Evolutionary conservation across 768 basidiomycete genomes (phyloP), one percentile per base, ranked within the genome.

Genomic region (Mycena albidolilacea): DNA sequence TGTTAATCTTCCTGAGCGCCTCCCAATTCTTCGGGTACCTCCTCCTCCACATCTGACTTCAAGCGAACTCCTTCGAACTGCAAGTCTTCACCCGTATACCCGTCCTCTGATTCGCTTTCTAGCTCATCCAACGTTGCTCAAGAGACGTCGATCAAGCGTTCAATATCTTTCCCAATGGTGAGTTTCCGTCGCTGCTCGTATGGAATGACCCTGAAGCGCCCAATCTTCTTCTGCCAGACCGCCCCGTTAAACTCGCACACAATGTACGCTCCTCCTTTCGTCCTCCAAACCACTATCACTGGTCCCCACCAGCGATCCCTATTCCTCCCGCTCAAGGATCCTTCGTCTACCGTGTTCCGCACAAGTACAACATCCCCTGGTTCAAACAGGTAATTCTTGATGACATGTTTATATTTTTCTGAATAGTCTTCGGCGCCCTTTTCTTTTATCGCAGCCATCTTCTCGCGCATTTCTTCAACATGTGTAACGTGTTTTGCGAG

Each of bases 341-440:
- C 74, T 30, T 80, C 77, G 74, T 76, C 63, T 75, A 67, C 66
- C 0, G 61, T 64, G 23, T 72, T 82, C 2, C 75, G 23, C 0
- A 78, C 70, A 0, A 82, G 64, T 0, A 83, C 79, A 1, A 82
- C 67, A 5, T 75, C 75, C 64, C 80, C 80, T 2, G 62, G 62
- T 48, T 66, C 9, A 48, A 77, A 80, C 3, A 21, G 10, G 52
- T 73, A 58, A 43, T 73, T 35, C 1, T 62, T 64, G 76, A 78
- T 38, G 41, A 61, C 17, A 52, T 70, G 43, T 6, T 69, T 44
- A 66, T 61, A 76, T 15, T 72, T 73, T 9, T 72, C 54, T 19
- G 81, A 76, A 58, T 80, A 82, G n/a, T 54, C 70, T 39, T 52
- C 62, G 21, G 17, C 77, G 67, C 1, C 46, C 5, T 38, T 68